A percentile compares a stretch with the other conserved stretches of the same genome.
Evolutionary conservation across 2,329 filamentous ascomycete species (phyloP).

Genomic region (Fusarium falciforme): DNA sequence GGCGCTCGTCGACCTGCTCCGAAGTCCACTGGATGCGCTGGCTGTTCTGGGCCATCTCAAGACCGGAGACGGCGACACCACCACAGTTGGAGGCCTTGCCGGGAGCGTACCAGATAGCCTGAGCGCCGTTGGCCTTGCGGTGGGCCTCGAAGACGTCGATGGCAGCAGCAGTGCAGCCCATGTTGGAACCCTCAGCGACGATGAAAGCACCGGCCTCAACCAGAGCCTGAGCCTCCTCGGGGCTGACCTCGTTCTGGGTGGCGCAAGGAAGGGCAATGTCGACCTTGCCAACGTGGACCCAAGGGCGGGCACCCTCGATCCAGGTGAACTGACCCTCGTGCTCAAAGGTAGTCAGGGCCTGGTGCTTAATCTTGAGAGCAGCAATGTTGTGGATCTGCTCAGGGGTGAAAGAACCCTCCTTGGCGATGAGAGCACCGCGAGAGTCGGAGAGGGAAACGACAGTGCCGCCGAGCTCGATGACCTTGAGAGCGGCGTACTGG

Average conservation of each 20-base stretch:
- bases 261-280: slow-evolving; percentile 93
- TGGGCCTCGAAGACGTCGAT: slow-evolving; percentile 91
- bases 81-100: slow-evolving; percentile 98
- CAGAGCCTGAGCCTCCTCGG: slow-evolving; percentile 87
- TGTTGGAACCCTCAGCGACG: slow-evolving; percentile 97
- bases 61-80: slow-evolving; percentile 94
- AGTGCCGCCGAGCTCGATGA: slow-evolving; percentile 92
- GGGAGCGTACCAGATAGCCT: slow-evolving; percentile 93
- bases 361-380: slow-evolving; percentile 85
- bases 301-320: slow-evolving; percentile 87
- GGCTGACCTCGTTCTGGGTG: slow-evolving; percentile 97
- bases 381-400: slow-evolving; percentile 85
- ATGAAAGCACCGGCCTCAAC: slow-evolving; percentile 82
- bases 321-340: slow-evolving; percentile 81
- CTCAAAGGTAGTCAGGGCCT: slow-evolving; percentile 81
- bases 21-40: slow-evolving; percentile 84
- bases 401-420: slow-evolving; percentile 78
- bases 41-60: slow-evolving; percentile 99
- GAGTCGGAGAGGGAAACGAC: slow-evolving; percentile 95
- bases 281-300: slow-evolving; percentile 89
- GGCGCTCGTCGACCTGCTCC: slow-evolving; percentile 90
- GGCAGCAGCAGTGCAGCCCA: slow-evolving; percentile 96
- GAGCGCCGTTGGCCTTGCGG: slow-evolving; percentile 74
- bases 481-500: slow-evolving; percentile 96
- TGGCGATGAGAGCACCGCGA: slow-evolving; percentile 84